Evolutionary conservation across 2,329 filamentous ascomycete species (phyloP).

Genomic region (Sporothrix humicola): DNA sequence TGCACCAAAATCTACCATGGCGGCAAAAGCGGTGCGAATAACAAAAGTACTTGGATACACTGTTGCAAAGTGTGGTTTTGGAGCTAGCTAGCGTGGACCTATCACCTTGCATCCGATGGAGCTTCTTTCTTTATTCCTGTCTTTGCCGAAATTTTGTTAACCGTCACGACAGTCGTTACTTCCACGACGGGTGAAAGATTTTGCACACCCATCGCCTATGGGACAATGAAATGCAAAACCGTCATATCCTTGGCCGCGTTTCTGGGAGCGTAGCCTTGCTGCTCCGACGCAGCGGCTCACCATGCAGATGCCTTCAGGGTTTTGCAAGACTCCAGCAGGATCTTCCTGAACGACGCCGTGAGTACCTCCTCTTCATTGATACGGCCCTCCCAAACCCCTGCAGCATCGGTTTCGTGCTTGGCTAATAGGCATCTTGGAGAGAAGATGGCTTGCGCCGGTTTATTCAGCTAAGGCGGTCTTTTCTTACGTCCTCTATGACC

Average conservation of each 20-base stretch:
- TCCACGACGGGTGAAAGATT: neutral
- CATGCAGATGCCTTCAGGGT: neutral
- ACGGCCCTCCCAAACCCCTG: neutral
- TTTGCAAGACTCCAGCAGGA: neutral
- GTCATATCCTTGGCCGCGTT: slow-evolving; percentile 31
- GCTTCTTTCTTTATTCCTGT: neutral
- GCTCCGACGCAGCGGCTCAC: neutral
- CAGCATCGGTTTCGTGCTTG: neutral
- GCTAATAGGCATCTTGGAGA: neutral
- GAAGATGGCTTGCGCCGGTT: neutral
- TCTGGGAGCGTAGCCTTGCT: slow-evolving; percentile 28
- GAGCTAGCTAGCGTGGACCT: neutral
- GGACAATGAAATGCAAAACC: slow-evolving; percentile 39
- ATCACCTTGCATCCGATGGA: neutral
- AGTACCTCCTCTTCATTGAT: neutral
- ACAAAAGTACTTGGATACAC: too few species aligned
- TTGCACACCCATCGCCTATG: slow-evolving; percentile 8
- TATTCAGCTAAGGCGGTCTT: neutral
- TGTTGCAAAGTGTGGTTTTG: too few species aligned
- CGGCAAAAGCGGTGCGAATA: too few species aligned
- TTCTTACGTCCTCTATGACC: slow-evolving; percentile 17
- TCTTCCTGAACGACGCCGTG: neutral
- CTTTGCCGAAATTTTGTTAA: neutral
- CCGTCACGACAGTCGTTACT: neutral
- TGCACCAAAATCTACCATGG: too few species aligned